Conservation (phyloP, 1,139 yeast species). For the Williopsis jadinii region DNA sequence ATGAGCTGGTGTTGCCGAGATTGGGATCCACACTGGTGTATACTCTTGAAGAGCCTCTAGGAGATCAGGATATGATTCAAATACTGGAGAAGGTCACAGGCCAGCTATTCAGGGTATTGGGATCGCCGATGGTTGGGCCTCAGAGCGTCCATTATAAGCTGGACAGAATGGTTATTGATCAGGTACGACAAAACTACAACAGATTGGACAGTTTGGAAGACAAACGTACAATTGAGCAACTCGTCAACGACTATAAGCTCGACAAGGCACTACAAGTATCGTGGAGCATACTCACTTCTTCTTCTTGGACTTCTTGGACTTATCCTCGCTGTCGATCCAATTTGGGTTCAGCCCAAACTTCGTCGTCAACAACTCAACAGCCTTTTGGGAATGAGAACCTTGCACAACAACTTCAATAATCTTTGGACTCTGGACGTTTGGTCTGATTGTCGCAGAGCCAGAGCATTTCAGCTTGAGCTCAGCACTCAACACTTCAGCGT, state of each 20-base stretch:
- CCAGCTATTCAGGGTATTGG: slow-evolving; percentile 7
- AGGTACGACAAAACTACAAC: slow-evolving; percentile 5
- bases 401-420: slow-evolving; percentile 72
- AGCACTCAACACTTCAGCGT: slow-evolving; percentile 57
- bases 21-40: not conserved
- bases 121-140: slow-evolving; percentile 1
- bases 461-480: slow-evolving; percentile 76
- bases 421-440: slow-evolving; percentile 46
- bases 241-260: not conserved
- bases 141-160: not conserved
- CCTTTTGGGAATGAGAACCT: slow-evolving; percentile 74
- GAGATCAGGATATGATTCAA: slow-evolving; percentile 5
- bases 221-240: not conserved
- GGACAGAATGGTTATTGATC: slow-evolving; percentile 11
- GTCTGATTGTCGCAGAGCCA: slow-evolving; percentile 75
- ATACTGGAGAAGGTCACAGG: slow-evolving; percentile 6
- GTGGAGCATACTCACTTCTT: slow-evolving; percentile 18
- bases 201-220: not conserved
- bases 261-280: slow-evolving; percentile 2
- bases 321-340: slow-evolving; percentile 66
- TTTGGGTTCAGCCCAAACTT: slow-evolving; percentile 58
- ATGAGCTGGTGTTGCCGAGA: slow-evolving; percentile 3
- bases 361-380: slow-evolving; percentile 48
- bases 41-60: no score
- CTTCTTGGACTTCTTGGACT: slow-evolving; percentile 50